Evolutionary conservation across 805 yeast species (phyloP).

Genomic region (Saccharomycopsis sp.): DNA sequence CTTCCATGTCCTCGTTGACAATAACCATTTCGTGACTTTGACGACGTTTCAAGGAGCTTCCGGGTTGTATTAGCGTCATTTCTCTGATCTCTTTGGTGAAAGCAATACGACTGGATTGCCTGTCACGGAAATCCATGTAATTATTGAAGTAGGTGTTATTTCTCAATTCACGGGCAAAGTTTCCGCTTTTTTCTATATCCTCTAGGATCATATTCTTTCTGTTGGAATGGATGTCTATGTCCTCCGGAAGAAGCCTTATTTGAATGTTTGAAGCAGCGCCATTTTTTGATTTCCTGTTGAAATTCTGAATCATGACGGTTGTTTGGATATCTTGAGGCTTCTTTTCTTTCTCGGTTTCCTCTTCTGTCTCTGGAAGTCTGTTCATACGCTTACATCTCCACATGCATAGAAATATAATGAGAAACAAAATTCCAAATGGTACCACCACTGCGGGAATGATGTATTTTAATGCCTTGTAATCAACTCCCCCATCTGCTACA

Average conservation of each 20-base stretch:
- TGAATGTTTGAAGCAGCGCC: slow-evolving; percentile 10
- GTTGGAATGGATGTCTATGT: not conserved
- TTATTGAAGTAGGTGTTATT: slow-evolving; percentile 18
- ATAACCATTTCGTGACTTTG: slow-evolving; percentile 13
- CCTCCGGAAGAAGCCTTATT: slow-evolving; percentile 11
- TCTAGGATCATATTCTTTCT: slow-evolving; percentile 18
- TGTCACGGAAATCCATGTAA: slow-evolving; percentile 14
- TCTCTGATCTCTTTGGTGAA: slow-evolving; percentile 6
- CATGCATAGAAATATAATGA: slow-evolving; percentile 10
- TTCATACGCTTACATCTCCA: slow-evolving; percentile 1
- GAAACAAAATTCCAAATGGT: slow-evolving; percentile 14
- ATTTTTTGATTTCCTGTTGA: not conserved
- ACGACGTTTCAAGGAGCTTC: slow-evolving; percentile 5
- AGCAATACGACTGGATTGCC: slow-evolving; percentile 8
- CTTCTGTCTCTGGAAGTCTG: slow-evolving; percentile 7
- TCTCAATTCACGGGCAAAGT: slow-evolving; percentile 12
- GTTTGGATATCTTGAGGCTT: slow-evolving; percentile 5
- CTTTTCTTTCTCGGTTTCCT: slow-evolving; percentile 8
- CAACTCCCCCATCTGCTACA: slow-evolving; percentile 19
- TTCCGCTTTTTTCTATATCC: slow-evolving; percentile 11
- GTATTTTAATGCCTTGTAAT: slow-evolving; percentile 14
- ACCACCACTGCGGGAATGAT: slow-evolving; percentile 19
- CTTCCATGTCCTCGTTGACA: slow-evolving; percentile 12
- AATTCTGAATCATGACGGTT: not conserved
- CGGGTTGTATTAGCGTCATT: slow-evolving; percentile 3